phyloP scores from a whole-genome alignment of 371 early-diverging fungal species.

The Paramicrosporidium saccamoebae region DNA sequence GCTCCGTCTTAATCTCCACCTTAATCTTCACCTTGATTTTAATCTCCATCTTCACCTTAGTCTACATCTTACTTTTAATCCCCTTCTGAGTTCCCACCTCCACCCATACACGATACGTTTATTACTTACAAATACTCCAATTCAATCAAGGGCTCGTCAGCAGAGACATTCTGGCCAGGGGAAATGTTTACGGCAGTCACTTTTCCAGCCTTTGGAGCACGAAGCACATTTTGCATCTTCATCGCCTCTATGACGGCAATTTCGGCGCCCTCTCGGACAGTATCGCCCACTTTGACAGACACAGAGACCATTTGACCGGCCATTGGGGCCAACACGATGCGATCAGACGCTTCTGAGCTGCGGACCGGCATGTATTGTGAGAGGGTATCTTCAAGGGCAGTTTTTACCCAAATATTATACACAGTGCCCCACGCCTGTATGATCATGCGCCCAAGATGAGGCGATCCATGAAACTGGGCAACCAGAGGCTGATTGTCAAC shows the following conservation, averaged over 20 bases:
- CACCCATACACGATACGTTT: too few relatives aligned
- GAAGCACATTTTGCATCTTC: slow-evolving; percentile 90
- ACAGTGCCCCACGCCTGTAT: neutral
- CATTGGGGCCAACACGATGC: slow-evolving; percentile 66
- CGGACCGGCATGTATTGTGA: slow-evolving; percentile 30
- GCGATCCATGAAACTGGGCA: slow-evolving; percentile 6
- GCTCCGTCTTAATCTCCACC: too few relatives aligned
- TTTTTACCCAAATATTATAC: slow-evolving; percentile 25
- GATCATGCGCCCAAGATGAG: neutral
- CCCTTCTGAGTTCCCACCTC: too few relatives aligned
- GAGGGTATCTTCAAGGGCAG: slow-evolving; percentile 18
- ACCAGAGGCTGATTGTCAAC: slow-evolving; percentile 48
- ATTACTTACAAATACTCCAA: slow-evolving; percentile 26
- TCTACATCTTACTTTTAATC: too few relatives aligned
- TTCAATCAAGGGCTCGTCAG: slow-evolving; percentile 54
- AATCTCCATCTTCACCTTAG: too few relatives aligned
- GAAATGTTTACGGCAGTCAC: slow-evolving; percentile 38
- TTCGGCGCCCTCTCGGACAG: slow-evolving; percentile 44
- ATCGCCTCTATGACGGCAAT: slow-evolving; percentile 79
- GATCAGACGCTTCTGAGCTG: slow-evolving; percentile 24
- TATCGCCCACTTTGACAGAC: slow-evolving; percentile 44
- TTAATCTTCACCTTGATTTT: too few relatives aligned
- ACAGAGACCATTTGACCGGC: slow-evolving; percentile 60
- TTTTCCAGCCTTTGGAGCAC: slow-evolving; percentile 34
- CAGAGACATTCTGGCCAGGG: slow-evolving; percentile 33